Base-by-base conservation (phyloP, 768 basidiomycete species). In the Suillus lakei region DNA sequence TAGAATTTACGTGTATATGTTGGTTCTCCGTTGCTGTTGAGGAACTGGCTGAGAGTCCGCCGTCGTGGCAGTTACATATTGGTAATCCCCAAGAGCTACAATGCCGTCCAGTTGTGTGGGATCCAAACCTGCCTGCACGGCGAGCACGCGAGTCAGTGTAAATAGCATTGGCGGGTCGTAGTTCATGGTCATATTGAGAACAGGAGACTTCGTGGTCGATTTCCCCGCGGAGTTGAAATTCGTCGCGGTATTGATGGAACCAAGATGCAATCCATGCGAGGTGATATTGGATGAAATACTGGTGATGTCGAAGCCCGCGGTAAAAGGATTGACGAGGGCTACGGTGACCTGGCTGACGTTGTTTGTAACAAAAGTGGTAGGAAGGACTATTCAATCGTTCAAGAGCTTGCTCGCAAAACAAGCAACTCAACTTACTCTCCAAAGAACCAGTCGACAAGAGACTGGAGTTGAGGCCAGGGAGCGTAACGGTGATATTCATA, bases 341-440 rank as follows among this genome's bases (percentile, higher is more conserved):
- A 91, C 89, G 9, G 82, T 83, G 61, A 89, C 88, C 68, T 90
- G 87, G 44, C 85, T 84, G 66, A 91, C 82, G 73, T 92, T 89
- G 69, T 88, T 85, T 63, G 76, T 74, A 34, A 77, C 78, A 21
- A 89, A 90, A 28, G 90, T 92, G 12, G 88, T 89, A 4, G 86
- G 70, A 26, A 92, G 80, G 51, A 92, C 88, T 87, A 67, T 10
- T 8, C 15, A 53, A 63, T 13, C 28, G 30, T 67, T 39, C 48
- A 64, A 58, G 32, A 34, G 7, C 16, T 26, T 44, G 30, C 36
- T 50, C 36, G 26, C n/a, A 53, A 16, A 56, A 39, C 30, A 38
- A 12, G 32, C 28, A 28, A 28, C n/a, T n/a, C 13, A 28, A 67
- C 70, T 34, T 69, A 86, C 88, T 83, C 71, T 80, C 79, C 39